Evolutionary conservation across 1,284 basidiomycete species (phyloP).

Genomic region (Cutaneotrichosporon dermatis): DNA sequence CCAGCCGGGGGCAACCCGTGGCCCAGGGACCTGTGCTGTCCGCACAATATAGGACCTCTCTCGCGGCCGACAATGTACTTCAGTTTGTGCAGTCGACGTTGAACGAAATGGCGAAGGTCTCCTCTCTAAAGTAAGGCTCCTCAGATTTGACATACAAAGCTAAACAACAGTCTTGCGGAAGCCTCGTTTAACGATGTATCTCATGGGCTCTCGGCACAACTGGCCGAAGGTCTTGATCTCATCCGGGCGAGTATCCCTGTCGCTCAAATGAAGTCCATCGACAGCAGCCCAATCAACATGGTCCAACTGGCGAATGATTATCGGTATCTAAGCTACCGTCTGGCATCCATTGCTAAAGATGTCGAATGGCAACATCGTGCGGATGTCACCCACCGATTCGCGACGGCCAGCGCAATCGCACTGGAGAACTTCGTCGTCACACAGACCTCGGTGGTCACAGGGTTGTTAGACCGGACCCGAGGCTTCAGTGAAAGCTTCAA

Average conservation of each 20-base stretch:
- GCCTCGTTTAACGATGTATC: neutral
- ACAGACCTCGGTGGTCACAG: neutral
- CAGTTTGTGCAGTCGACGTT: conserved; percentile 51
- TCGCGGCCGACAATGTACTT: conserved; percentile 54
- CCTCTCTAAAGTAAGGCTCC: neutral
- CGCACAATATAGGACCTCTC: conserved; percentile 19
- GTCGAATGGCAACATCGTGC: conserved; percentile 51
- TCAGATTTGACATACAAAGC: neutral
- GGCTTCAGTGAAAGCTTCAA: neutral
- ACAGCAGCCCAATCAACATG: conserved; percentile 57
- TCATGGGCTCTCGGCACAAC: neutral
- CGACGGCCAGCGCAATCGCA: conserved; percentile 60
- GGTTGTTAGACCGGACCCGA: conserved; percentile 51
- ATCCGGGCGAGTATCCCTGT: conserved; percentile 58
- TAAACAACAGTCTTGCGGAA: neutral
- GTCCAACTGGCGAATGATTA: conserved; percentile 88
- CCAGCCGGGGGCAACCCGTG: no score
- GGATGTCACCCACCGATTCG: conserved; percentile 55
- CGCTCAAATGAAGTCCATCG: conserved; percentile 63
- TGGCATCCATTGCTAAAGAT: conserved; percentile 39
- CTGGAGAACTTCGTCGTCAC: conserved; percentile 55
- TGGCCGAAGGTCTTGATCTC: conserved; percentile 10
- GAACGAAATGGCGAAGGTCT: neutral
- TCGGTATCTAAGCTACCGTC: conserved; percentile 57
- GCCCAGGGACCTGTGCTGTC: no score